A percentile compares a stretch with the other conserved stretches of the same genome.
Conservation (phyloP, 1,139 yeast genomes). For the Candida glucosophila region DNA sequence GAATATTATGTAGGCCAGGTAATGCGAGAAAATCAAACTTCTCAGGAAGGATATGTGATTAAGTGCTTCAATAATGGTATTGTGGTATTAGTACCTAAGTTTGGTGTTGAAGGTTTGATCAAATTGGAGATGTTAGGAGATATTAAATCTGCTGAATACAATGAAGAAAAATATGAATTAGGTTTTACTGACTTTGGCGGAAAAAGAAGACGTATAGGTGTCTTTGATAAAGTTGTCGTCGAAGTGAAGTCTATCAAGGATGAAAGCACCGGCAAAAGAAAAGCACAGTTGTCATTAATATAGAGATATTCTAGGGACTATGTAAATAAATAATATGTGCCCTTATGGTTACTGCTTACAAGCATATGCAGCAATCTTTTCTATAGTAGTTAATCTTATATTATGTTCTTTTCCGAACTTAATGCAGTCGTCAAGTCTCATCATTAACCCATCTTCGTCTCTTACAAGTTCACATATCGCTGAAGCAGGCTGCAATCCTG, state of each 20-base stretch:
- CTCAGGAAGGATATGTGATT: constrained; percentile 85
- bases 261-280: constrained; percentile 86
- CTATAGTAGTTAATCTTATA: constrained; percentile 73
- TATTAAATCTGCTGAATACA: constrained; percentile 53
- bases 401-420: constrained; percentile 55
- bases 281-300: constrained; percentile 64
- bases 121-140: constrained; percentile 71
- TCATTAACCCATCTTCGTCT: constrained; percentile 93
- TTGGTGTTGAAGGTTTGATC: constrained; percentile 92
- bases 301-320: constrained; percentile 10
- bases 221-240: constrained; percentile 81
- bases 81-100: constrained; percentile 91
- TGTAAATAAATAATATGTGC: not conserved
- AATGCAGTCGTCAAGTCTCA: constrained; percentile 82
- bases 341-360: constrained; percentile 3
- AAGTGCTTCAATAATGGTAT: constrained; percentile 92
- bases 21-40: constrained; percentile 66
- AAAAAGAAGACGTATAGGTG: constrained; percentile 43
- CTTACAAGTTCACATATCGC: constrained; percentile 91
- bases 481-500: constrained; percentile 79
- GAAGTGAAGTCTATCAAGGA: constrained; percentile 76
- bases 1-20: constrained; percentile 98
- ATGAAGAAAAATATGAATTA: constrained; percentile 71
- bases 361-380: constrained; percentile 58
- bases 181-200: constrained; percentile 43